Evolutionary conservation across 2,329 filamentous ascomycete genomes (phyloP), one percentile per base, ranked within the genome.

Genomic region (Fusarium sp.): DNA sequence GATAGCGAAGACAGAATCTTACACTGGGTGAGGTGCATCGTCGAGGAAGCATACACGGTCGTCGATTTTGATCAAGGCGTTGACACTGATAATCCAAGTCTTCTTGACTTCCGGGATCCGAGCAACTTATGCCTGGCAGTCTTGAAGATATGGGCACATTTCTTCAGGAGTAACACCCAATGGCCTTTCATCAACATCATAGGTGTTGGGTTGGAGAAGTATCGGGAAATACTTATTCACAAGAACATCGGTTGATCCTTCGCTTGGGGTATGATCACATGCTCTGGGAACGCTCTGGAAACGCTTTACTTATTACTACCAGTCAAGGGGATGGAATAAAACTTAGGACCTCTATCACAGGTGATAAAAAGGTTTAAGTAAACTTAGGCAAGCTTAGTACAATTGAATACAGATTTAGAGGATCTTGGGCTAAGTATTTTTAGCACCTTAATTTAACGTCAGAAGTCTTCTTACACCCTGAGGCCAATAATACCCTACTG

Each of bases 131-230:
- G 36, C 10, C 70, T 84, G 1, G 82, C 82, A 1, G 83, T 86
- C 0, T 50, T 86, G 24, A 82, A 80, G 28, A 85, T 86, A 14
- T 86, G 84, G 85, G 81, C 81, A 20, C 81, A 84, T 10, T 85
- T 86, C 69, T 86, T 86, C 72, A 81, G 82, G 39, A 83, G 84
- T 11, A 86, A 86, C 28, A 85, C 84, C 0, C 84, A 86, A 61
- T 86, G 84, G 85, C 81, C 81, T 1, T 85, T 86, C 58, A 85
- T 86, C 44, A 85, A 86, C 22, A 82, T 85, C 5, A 80, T 86
- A 1, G 85, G 84, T 0, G 60, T 78, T 18, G 83, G 84, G 36
- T 59, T 86, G 24, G 81, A 84, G 55, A 77, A 70, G 56, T 83
- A 84, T 30, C 65, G 80, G 5, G 78, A 80, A 16, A 50, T 69